These are phyloP conservation scores for Conticribra guillardii DNA, from an alignment of 108 stramenopile genomes.

Conservation along the genomic window DNA sequence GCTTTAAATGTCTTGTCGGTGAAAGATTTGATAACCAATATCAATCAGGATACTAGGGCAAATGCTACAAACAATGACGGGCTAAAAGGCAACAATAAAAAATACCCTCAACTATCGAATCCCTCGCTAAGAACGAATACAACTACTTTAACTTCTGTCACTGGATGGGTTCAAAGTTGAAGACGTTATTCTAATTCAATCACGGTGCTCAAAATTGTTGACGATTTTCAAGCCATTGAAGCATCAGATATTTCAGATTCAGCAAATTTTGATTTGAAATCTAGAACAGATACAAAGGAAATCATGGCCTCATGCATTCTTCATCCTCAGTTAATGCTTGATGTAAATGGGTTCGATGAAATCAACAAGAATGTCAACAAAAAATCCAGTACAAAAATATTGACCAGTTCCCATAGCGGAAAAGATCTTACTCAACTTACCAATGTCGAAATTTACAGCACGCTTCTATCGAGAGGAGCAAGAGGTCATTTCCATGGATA, in stretches of 20 bases:
- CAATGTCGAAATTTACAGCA: neutral
- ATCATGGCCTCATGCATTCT: neutral
- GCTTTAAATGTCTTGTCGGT: too few species aligned
- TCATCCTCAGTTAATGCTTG: neutral
- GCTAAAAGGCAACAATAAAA: neutral
- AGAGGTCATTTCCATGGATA: neutral
- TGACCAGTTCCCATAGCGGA: too few species aligned
- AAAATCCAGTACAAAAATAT: neutral
- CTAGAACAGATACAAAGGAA: too few species aligned
- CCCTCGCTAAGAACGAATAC: too few species aligned
- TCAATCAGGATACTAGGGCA: too few species aligned
- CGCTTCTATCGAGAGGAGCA: neutral
- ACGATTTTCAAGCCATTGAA: neutral
- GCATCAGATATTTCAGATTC: neutral
- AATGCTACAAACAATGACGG: too few species aligned
- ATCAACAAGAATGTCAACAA: too few species aligned
- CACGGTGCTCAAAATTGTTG: neutral
- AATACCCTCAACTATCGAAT: neutral
- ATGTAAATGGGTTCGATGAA: neutral
- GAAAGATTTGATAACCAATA: too few species aligned
- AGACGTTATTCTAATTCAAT: neutral
- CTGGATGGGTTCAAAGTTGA: neutral
- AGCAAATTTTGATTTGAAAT: too few species aligned
- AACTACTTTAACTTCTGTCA: neutral
- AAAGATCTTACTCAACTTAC: too few species aligned